A percentile compares a stretch with the other conserved stretches of the same genome.
phyloP scores from a whole-genome alignment of 2,329 filamentous ascomycete genomes.

The Cladosporium sp. region DNA sequence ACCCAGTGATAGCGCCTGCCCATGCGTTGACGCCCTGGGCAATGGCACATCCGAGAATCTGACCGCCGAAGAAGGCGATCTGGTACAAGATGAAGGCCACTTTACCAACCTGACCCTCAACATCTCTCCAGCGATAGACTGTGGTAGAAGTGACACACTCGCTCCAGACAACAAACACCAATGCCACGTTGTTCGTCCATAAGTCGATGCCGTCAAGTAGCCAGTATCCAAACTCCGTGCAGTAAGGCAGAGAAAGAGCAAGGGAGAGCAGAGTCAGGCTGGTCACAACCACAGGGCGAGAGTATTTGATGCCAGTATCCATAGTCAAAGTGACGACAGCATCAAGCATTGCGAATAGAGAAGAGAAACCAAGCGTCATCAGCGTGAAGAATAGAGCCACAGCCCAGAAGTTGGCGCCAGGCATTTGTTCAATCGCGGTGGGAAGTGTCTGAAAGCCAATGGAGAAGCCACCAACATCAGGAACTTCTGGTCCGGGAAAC shows the following conservation, averaged over 20 bases:
- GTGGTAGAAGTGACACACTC: conserved; percentile 51
- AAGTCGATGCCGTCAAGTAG: conserved; percentile 52
- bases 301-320: conserved; percentile 48
- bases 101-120: conserved; percentile 43
- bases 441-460: conserved; percentile 58
- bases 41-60: conserved; percentile 49
- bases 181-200: conserved; percentile 53
- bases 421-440: conserved; percentile 54
- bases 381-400: conserved; percentile 57
- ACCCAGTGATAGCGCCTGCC: conserved; percentile 47
- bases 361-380: conserved; percentile 55
- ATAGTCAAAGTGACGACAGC: conserved; percentile 52
- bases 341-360: conserved; percentile 58
- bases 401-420: conserved; percentile 56
- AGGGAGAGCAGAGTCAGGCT: conserved; percentile 48
- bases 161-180: conserved; percentile 53
- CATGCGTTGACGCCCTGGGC: conserved; percentile 48
- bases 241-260: conserved; percentile 53
- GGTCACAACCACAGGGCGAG: conserved; percentile 49
- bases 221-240: conserved; percentile 55
- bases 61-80: conserved; percentile 50
- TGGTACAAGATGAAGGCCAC: conserved; percentile 46
- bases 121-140: conserved; percentile 50
- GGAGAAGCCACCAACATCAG: conserved; percentile 50
- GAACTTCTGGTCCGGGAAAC: conserved; percentile 38